Percentiles rank a stretch among this genome's conserved stretches.
phyloP scores from a whole-genome alignment of 2,329 filamentous ascomycete genomes.

The Volutella citrinella region DNA sequence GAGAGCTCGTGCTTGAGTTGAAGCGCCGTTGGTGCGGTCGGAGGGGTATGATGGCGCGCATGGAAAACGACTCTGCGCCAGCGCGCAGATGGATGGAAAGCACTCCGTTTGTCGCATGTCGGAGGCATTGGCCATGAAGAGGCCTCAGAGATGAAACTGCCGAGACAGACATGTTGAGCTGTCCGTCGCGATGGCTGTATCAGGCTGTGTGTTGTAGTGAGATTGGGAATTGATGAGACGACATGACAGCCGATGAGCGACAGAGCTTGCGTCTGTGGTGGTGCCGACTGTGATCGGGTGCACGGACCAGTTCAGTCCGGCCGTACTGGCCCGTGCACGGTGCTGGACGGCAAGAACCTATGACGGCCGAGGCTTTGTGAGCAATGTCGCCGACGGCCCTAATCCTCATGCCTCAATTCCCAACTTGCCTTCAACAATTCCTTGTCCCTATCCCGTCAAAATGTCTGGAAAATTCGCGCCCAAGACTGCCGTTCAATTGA shows the following conservation, averaged over 20 bases:
- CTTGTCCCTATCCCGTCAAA: conserved; percentile 3
- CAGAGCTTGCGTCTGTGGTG: no score
- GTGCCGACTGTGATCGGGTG: no score
- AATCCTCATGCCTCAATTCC: not conserved
- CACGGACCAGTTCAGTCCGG: no score
- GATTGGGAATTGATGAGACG: no score
- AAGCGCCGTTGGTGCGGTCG: conserved; percentile 24
- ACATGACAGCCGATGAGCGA: no score
- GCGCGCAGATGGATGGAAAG: conserved; percentile 32
- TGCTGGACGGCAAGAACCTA: no score
- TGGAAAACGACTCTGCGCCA: conserved; percentile 22
- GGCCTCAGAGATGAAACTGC: conserved; percentile 33
- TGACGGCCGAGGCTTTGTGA: no score
- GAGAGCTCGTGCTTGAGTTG: conserved; percentile 9
- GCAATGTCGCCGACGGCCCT: not conserved
- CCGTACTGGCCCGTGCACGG: no score
- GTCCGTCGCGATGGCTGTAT: no score
- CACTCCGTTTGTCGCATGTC: conserved; percentile 26
- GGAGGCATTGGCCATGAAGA: conserved; percentile 27
- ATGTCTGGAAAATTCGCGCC: conserved; percentile 73
- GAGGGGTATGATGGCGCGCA: conserved; percentile 30
- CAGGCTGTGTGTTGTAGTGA: no score
- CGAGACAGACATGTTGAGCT: conserved; percentile 30
- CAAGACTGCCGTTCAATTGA: conserved; percentile 70
- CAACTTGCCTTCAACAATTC: not conserved